A percentile compares a stretch with the other conserved stretches of the same genome.
These are phyloP conservation scores for Papiliotrema fonsecae DNA, from an alignment of 1,284 basidiomycete species.

Conservation along the genomic window DNA sequence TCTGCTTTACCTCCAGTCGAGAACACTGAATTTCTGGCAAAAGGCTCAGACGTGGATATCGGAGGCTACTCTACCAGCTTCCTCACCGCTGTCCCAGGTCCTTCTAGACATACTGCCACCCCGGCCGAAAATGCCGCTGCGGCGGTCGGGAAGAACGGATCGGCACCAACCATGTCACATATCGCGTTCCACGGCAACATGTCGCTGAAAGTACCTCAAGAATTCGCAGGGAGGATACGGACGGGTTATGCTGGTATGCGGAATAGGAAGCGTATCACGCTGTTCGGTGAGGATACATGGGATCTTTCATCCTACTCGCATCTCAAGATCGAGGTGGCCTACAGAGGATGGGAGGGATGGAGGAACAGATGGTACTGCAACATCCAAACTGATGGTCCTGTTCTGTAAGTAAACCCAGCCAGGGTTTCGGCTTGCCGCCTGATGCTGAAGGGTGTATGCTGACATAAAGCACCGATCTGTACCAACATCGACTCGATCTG, in stretches of 20 bases:
- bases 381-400: conserved; percentile 52
- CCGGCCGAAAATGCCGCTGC: neutral
- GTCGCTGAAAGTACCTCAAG: conserved; percentile 39
- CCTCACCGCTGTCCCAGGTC: conserved; percentile 25
- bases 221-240: conserved; percentile 40
- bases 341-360: conserved; percentile 44
- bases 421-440: neutral
- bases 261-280: conserved; percentile 48
- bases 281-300: conserved; percentile 52
- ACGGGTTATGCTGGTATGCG: conserved; percentile 53
- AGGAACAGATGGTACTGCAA: conserved; percentile 51
- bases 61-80: conserved; percentile 37
- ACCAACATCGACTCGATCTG: conserved; percentile 52
- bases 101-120: conserved; percentile 2
- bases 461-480: conserved; percentile 53
- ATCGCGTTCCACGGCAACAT: conserved; percentile 40
- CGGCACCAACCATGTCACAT: conserved; percentile 17
- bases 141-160: neutral
- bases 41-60: conserved; percentile 43
- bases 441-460: too few relatives aligned
- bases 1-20: conserved; percentile 13
- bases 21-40: conserved; percentile 21
- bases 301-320: conserved; percentile 50
- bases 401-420: conserved; percentile 28
- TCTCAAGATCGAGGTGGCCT: conserved; percentile 48